Percentiles rank a stretch among this genome's conserved stretches.
phyloP scores from a whole-genome alignment of 2,329 filamentous ascomycete genomes.

The Colletotrichum lentis region DNA sequence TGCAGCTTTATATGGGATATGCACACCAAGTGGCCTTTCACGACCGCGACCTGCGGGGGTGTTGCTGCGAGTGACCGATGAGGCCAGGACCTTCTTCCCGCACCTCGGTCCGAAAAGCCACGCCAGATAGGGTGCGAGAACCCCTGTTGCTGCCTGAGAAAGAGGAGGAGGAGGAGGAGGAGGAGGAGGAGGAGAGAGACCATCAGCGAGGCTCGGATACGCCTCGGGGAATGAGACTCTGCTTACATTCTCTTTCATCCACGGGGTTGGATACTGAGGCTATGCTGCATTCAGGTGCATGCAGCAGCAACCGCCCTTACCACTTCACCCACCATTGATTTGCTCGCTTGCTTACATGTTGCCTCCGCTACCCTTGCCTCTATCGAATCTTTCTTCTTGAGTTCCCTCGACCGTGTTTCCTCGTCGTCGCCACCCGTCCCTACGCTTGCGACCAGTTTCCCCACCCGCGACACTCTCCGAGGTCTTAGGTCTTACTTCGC shows the following conservation, averaged over 20 bases:
- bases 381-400: background rate
- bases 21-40: constrained; percentile 14
- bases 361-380: background rate
- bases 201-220: background rate
- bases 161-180: background rate
- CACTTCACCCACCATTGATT: background rate
- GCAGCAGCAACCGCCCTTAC: constrained; percentile 2
- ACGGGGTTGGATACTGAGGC: background rate
- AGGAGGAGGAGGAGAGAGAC: background rate
- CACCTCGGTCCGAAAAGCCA: background rate
- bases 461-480: background rate
- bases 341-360: constrained; percentile 12
- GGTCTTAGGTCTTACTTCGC: background rate
- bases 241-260: constrained; percentile 3
- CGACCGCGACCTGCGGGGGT: background rate
- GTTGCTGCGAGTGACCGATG: background rate
- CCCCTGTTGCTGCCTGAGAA: background rate
- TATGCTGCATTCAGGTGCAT: constrained; percentile 23
- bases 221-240: background rate
- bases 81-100: background rate
- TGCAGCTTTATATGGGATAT: background rate
- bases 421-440: background rate
- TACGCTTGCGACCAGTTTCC: background rate
- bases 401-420: constrained; percentile 3
- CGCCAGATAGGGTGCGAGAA: background rate